These are phyloP conservation scores for Pestalotiopsis sp. DNA, from an alignment of 2,329 filamentous ascomycete species.

Conservation along the genomic window DNA sequence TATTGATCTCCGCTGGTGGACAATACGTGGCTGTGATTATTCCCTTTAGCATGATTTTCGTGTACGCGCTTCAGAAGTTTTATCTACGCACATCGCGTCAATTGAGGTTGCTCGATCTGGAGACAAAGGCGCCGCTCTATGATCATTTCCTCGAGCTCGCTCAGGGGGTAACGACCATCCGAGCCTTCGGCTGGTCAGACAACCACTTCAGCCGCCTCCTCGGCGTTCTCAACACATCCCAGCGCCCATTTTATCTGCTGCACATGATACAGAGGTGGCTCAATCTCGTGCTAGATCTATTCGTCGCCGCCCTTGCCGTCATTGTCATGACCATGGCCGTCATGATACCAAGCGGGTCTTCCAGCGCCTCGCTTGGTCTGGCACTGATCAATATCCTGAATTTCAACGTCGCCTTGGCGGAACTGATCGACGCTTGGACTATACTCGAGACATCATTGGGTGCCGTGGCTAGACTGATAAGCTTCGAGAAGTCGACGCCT, in stretches of 20 bases:
- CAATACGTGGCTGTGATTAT: background rate
- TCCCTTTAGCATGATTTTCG: constrained; percentile 10
- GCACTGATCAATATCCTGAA: constrained; percentile 39
- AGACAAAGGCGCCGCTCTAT: constrained; percentile 34
- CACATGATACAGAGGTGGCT: constrained; percentile 36
- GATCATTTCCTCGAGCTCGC: constrained; percentile 30
- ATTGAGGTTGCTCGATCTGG: constrained; percentile 25
- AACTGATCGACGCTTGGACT: constrained; percentile 36
- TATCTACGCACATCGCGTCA: constrained; percentile 38
- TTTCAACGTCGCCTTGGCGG: constrained; percentile 33
- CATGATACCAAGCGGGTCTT: background rate
- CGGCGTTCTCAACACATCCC: constrained; percentile 21
- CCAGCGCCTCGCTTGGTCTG: constrained; percentile 28
- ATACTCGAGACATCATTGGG: constrained; percentile 29
- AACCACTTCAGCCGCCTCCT: background rate
- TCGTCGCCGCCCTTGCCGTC: constrained; percentile 30
- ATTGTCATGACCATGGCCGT: constrained; percentile 29
- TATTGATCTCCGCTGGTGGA: background rate
- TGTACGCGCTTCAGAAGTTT: constrained; percentile 33
- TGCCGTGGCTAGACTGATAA: constrained; percentile 18
- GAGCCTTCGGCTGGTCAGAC: constrained; percentile 6
- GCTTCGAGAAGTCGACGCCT: background rate
- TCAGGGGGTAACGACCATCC: background rate
- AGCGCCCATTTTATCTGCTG: constrained; percentile 36
- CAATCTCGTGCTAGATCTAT: constrained; percentile 32